Base-by-base conservation (phyloP, 495 filamentous ascomycete genomes). In the Podospora tetraspora region DNA sequence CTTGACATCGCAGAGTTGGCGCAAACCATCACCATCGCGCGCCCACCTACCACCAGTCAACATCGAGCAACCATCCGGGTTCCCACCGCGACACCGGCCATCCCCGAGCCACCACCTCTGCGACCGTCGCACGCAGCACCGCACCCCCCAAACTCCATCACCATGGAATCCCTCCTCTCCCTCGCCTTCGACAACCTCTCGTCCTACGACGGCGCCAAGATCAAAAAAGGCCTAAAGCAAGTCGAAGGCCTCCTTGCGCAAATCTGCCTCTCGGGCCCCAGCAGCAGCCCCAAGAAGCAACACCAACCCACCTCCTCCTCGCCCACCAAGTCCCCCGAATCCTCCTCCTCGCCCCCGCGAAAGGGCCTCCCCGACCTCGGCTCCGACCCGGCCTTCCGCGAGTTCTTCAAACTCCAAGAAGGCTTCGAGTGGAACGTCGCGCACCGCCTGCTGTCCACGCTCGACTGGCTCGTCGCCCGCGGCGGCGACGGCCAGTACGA, bases 381-480 rank as follows among this genome's bases (percentile, higher is more conserved):
- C 66, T 87, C 90, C 71, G 95, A 99, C 78, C 93, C 91, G 27
- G 95, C 94, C 11, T 99, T 97, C 75, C 83, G 92, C 63, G 95
- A 98, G 77, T 99, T 98, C 80, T 96, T 97, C 82, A 92, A 96
- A 74, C 77, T 98, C 63, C 95, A 99, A 77, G 94, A 97, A 73
- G 90, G 94, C 12, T 99, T 99, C 79, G 91, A 97, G 80, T 99
- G 94, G 92, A 99, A 99, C 80, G 91, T 97, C 43, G 90, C 92
- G 32, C 89, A 92, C 78, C 90, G 94, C 69, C 82, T 99, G 64
- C 89, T 96, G 61, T 86, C 88, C 32, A 96, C 92, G 70, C 86
- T 99, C 52, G 95, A 99, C 77, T 87, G 92, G 66, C 85, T 97
- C 59, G 84, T 97, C 62, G 92, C 92, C 12, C 89, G 90, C 76